These are phyloP conservation scores for Alternaria atra DNA, from an alignment of 2,329 filamentous ascomycete genomes.

Conservation along the genomic window DNA sequence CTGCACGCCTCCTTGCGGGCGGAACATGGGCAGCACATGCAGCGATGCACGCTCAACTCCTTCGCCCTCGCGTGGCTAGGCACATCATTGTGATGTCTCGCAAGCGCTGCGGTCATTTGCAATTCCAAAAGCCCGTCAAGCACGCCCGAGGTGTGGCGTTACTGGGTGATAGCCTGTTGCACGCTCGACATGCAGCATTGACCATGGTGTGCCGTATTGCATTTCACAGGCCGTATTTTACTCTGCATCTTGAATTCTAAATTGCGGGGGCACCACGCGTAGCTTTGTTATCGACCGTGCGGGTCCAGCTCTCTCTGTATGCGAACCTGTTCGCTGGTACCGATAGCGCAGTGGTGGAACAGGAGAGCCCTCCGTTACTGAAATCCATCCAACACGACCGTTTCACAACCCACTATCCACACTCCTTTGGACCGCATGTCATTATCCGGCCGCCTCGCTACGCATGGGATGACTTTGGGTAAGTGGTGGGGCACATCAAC, in stretches of 20 bases:
- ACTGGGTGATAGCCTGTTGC: constrained; percentile 2
- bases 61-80: constrained; percentile 6
- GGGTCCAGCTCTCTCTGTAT: constrained; percentile 21
- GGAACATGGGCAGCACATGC: constrained; percentile 22
- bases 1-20: constrained; percentile 5
- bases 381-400: constrained; percentile 16
- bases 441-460: constrained; percentile 8
- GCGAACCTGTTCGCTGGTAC: constrained; percentile 37
- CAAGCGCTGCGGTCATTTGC: constrained; percentile 6
- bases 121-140: not conserved
- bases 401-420: constrained; percentile 17
- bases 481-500: constrained; percentile 1
- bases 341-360: constrained; percentile 30
- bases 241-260: constrained; percentile 33
- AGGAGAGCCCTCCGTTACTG: constrained; percentile 28
- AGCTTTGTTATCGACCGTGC: constrained; percentile 23
- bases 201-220: constrained; percentile 20
- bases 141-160: constrained; percentile 9
- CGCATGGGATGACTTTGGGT: not conserved
- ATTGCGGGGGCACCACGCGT: constrained; percentile 42
- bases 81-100: constrained; percentile 19
- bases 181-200: constrained; percentile 17
- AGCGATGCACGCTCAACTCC: constrained; percentile 14
- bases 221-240: constrained; percentile 12
- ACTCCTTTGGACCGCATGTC: constrained; percentile 6